phyloP scores from a whole-genome alignment of 2,329 filamentous ascomycete genomes.

The Ambrosiella xylebori region DNA sequence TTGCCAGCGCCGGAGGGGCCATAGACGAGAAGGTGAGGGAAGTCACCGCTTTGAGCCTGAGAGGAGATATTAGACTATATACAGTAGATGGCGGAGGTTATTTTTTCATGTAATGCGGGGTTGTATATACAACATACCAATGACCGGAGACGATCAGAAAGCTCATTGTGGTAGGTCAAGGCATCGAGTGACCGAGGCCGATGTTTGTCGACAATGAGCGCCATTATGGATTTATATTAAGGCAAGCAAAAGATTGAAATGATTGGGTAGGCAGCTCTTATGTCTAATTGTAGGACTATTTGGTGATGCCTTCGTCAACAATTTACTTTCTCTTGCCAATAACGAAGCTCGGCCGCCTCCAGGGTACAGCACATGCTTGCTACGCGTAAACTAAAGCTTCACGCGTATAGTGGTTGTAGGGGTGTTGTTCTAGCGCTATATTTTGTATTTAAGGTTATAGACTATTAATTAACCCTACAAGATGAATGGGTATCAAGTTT shows the following conservation, averaged over 20 bases:
- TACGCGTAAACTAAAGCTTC: slow-evolving; percentile 6
- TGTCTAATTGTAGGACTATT: not conserved
- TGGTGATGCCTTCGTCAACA: not conserved
- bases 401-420: slow-evolving; percentile 14
- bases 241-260: not conserved
- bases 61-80: not conserved
- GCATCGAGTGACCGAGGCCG: slow-evolving; percentile 56
- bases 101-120: not conserved
- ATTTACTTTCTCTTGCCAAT: not conserved
- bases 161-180: slow-evolving; percentile 73
- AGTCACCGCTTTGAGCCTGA: slow-evolving; percentile 90
- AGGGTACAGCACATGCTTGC: not conserved
- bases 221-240: slow-evolving; percentile 29
- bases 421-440: slow-evolving; percentile 6
- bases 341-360: not conserved
- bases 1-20: slow-evolving; percentile 93
- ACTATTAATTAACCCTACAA: not conserved
- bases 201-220: slow-evolving; percentile 55
- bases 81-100: not conserved
- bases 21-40: slow-evolving; percentile 93
- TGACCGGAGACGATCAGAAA: slow-evolving; percentile 72
- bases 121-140: slow-evolving; percentile 40
- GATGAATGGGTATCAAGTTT: not conserved
- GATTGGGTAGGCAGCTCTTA: not conserved
- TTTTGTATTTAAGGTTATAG: not conserved